These are phyloP conservation scores for Alternaria infectoria DNA, from an alignment of 2,329 filamentous ascomycete genomes.

Conservation along the genomic window DNA sequence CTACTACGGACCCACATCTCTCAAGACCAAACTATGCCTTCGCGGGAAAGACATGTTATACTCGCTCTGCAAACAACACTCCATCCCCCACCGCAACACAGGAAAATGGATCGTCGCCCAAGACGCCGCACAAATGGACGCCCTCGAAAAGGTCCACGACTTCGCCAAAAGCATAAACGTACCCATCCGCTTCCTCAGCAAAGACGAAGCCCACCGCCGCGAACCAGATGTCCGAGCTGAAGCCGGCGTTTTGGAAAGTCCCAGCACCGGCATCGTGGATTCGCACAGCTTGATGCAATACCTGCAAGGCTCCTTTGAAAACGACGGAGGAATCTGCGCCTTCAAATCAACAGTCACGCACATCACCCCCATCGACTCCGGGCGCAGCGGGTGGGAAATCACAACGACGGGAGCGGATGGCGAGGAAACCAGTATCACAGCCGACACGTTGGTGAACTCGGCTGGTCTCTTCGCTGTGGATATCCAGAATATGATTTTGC, in stretches of 20 bases:
- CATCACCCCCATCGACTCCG: slow-evolving; percentile 62
- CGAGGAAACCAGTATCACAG: slow-evolving; percentile 65
- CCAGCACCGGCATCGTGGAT: slow-evolving; percentile 89
- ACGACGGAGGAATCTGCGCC: slow-evolving; percentile 75
- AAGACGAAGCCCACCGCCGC: slow-evolving; percentile 64
- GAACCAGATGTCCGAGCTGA: slow-evolving; percentile 80
- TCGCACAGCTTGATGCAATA: slow-evolving; percentile 83
- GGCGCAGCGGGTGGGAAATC: slow-evolving; percentile 72
- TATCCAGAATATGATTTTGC: slow-evolving; percentile 83
- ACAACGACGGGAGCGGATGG: slow-evolving; percentile 50
- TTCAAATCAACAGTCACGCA: slow-evolving; percentile 69
- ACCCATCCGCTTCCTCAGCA: slow-evolving; percentile 73
- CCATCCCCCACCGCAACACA: slow-evolving; percentile 73
- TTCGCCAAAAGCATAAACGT: slow-evolving; percentile 65
- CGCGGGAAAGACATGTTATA: slow-evolving; percentile 80
- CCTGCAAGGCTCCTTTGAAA: slow-evolving; percentile 77
- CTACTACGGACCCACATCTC: slow-evolving; percentile 77
- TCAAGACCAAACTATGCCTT: slow-evolving; percentile 87
- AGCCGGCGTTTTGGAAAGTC: slow-evolving; percentile 79
- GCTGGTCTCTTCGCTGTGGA: slow-evolving; percentile 79
- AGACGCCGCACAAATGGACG: slow-evolving; percentile 70
- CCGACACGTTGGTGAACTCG: slow-evolving; percentile 81
- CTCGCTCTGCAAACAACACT: slow-evolving; percentile 70
- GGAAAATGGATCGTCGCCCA: slow-evolving; percentile 98
- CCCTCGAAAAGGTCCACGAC: slow-evolving; percentile 62